phyloP scores from a whole-genome alignment of 306 rosid species.

The Myrica gale region DNA sequence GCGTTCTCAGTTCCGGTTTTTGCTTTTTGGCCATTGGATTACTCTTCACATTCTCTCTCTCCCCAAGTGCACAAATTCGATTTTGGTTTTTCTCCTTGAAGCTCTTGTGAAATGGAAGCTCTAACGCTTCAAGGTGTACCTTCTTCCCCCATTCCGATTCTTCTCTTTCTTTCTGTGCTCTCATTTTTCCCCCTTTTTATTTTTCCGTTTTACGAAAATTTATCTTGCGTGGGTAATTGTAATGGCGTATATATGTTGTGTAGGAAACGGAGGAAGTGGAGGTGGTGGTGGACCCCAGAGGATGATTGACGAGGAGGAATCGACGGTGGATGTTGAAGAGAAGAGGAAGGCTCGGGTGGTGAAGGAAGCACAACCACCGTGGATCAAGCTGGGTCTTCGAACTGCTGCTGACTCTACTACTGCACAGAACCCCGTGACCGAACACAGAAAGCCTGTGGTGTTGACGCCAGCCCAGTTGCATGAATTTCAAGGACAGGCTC shows the following conservation, averaged over 20 bases:
- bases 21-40: conserved; percentile 1
- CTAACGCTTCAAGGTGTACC: conserved; percentile 1
- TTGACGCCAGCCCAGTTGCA: conserved; percentile 55
- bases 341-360: conserved; percentile 14
- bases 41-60: neutral
- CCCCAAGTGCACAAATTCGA: neutral
- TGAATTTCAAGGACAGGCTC: conserved; percentile 61
- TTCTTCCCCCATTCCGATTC: neutral
- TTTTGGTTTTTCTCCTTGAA: neutral
- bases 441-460: conserved; percentile 19
- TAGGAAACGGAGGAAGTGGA: conserved; percentile 20
- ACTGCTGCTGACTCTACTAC: conserved; percentile 30
- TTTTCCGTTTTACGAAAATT: neutral
- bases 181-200: neutral
- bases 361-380: conserved; percentile 31
- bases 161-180: neutral
- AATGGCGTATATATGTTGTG: conserved; percentile 9
- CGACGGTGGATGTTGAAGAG: conserved; percentile 30
- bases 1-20: neutral
- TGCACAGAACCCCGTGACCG: conserved; percentile 16
- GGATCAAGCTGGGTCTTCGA: conserved; percentile 39
- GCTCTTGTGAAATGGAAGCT: conserved; percentile 17
- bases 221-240: neutral
- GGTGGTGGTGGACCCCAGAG: conserved; percentile 43
- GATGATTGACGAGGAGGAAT: conserved; percentile 31